Evolutionary conservation across 306 rosid genomes (phyloP), one percentile per base, ranked within the genome.

Genomic region (Vigna mungo): DNA sequence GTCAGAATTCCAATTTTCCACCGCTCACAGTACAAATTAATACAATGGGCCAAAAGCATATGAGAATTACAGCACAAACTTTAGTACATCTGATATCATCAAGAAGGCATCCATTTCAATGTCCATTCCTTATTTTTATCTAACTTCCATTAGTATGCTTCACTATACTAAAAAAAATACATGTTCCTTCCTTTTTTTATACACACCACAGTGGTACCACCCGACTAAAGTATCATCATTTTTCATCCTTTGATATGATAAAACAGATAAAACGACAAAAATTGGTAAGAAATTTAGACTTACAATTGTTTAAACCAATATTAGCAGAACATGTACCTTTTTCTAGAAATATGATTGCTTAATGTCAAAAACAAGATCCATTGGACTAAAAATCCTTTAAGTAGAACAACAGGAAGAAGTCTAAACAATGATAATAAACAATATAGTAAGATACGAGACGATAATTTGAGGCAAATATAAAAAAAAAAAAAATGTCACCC

Each of bases 1-100:
- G 68, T 77, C 25, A 74, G n/a, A 23, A 27, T 78, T 43, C 37
- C 66, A 78, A n/a, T 34, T 43, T 20, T 49, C 53, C 12, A 27
- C 66, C 55, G 0, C 66, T 8, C 30, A 62, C n/a, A 25, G 20
- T 14, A 68, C 37, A 75, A 71, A 32, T 32, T 56, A 66, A 53
- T 46, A 12, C 3, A 30, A 58, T 47, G 60, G 60, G 7, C 5
- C 60, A 18, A 54, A 23, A 23, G 44, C 1, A 20, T 20, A 8
- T 18, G 60, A 8, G 60, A 54, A 54, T 54, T 54, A 20, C 60
- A 17, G n/a, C 37, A 59, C 58, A 75, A 51, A 51, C 1, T 17
- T 51, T n/a, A 51, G 23, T 7, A 17, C 23, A 16, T 9, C 44
- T 39, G 8, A 36, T 36, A 36, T 6, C 39, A 36, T 39, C 3